Conservation (phyloP, 1,284 basidiomycete species). For the Chiua sp. region DNA sequence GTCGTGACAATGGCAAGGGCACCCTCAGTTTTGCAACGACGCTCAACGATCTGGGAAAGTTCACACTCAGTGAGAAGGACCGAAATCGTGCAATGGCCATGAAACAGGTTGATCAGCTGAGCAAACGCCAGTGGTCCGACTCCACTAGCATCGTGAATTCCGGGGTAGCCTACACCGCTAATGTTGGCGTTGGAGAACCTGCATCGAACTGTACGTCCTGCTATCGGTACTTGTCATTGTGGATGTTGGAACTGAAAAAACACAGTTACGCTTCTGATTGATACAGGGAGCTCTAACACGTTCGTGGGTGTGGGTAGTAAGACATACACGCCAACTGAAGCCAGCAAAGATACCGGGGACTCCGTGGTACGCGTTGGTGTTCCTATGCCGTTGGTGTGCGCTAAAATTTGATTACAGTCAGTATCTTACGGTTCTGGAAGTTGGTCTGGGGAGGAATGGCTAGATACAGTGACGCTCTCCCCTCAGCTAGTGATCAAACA, state of each 20-base stretch:
- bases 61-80: slow-evolving; percentile 9
- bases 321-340: slow-evolving; percentile 44
- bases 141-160: slow-evolving; percentile 5
- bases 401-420: slow-evolving; percentile 17
- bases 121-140: background rate
- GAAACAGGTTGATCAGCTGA: background rate
- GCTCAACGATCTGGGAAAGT: slow-evolving; percentile 12
- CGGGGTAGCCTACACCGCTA: slow-evolving; percentile 39
- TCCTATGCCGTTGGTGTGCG: background rate
- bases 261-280: slow-evolving; percentile 27
- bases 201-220: slow-evolving; percentile 43
- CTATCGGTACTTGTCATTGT: too few relatives aligned
- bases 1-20: slow-evolving; percentile 12
- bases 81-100: slow-evolving; percentile 7
- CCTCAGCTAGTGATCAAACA: slow-evolving; percentile 46
- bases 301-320: slow-evolving; percentile 39
- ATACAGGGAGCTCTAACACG: slow-evolving; percentile 43
- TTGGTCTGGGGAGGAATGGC: slow-evolving; percentile 57
- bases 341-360: slow-evolving; percentile 48
- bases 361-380: slow-evolving; percentile 36
- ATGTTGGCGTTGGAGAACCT: slow-evolving; percentile 48
- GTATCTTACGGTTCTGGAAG: slow-evolving; percentile 57
- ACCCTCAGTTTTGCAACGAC: slow-evolving; percentile 20
- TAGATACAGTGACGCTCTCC: slow-evolving; percentile 52
- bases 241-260: background rate